Percentiles rank a stretch among this genome's conserved stretches.
Conservation (phyloP, 2,329 filamentous ascomycete species). For the Hypoxylon sp. region DNA sequence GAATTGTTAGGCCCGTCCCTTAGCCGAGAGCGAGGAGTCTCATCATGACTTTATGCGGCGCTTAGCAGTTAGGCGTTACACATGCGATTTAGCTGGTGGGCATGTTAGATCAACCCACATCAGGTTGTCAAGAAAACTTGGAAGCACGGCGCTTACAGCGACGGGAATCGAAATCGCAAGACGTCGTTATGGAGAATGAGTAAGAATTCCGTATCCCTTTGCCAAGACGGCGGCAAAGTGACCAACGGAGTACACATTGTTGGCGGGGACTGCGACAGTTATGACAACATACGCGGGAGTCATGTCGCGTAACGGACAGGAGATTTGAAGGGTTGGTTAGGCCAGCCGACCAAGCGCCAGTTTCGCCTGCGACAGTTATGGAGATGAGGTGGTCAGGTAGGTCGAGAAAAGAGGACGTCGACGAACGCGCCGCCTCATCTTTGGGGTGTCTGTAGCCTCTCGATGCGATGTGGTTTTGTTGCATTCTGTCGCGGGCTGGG, state of each 20-base stretch:
- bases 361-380: slow-evolving; percentile 20
- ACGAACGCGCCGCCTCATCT: slow-evolving; percentile 34
- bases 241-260: slow-evolving; percentile 26
- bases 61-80: slow-evolving; percentile 25
- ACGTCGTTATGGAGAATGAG: not conserved
- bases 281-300: slow-evolving; percentile 15
- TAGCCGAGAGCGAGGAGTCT: not conserved
- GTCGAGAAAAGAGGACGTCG: slow-evolving; percentile 2
- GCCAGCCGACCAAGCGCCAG: slow-evolving; percentile 2
- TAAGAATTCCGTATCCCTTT: not conserved
- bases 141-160: slow-evolving; percentile 22
- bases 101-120: not conserved
- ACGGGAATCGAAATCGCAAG: slow-evolving; percentile 2
- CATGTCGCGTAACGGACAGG: slow-evolving; percentile 13
- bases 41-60: slow-evolving; percentile 23
- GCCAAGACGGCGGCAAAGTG: slow-evolving; percentile 35
- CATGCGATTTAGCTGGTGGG: slow-evolving; percentile 7
- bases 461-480: slow-evolving; percentile 31
- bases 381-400: slow-evolving; percentile 9
- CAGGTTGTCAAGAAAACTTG: slow-evolving; percentile 17
- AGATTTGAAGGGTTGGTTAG: slow-evolving; percentile 3
- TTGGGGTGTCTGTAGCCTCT: slow-evolving; percentile 32
- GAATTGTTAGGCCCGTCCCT: slow-evolving; percentile 10
- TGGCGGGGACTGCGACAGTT: slow-evolving; percentile 10
- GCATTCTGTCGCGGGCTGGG: slow-evolving; percentile 36